phyloP scores from a whole-genome alignment of 2,329 filamentous ascomycete genomes.

The Fusarium euwallaceae region DNA sequence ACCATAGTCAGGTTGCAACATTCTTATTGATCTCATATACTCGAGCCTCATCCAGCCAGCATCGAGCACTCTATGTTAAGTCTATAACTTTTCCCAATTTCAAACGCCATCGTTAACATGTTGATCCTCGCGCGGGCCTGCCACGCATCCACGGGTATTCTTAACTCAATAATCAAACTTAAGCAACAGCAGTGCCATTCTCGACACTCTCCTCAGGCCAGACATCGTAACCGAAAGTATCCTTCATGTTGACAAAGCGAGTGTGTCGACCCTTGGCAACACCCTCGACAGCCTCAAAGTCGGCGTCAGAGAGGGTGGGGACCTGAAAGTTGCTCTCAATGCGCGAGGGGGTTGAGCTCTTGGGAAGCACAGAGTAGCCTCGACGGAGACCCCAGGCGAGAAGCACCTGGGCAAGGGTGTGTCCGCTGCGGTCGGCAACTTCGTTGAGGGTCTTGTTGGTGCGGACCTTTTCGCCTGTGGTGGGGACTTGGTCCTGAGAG shows the following conservation, averaged over 20 bases:
- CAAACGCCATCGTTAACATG: constrained; percentile 26
- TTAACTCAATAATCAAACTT: constrained; percentile 24
- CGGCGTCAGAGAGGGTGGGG: constrained; percentile 61
- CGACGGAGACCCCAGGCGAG: constrained; percentile 73
- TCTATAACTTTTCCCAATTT: constrained; percentile 19
- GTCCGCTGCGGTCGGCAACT: constrained; percentile 64
- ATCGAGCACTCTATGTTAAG: neutral
- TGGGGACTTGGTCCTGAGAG: constrained; percentile 58
- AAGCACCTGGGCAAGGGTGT: constrained; percentile 66
- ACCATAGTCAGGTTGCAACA: neutral
- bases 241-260: constrained; percentile 86
- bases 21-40: neutral
- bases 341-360: constrained; percentile 75
- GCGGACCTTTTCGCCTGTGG: constrained; percentile 46
- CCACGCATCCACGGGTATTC: constrained; percentile 27
- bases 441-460: constrained; percentile 59
- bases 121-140: constrained; percentile 17
- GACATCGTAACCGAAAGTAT: constrained; percentile 81
- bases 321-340: constrained; percentile 60
- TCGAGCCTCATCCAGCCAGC: neutral
- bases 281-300: constrained; percentile 60
- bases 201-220: constrained; percentile 68
- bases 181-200: constrained; percentile 32
- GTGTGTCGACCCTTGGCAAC: constrained; percentile 70
- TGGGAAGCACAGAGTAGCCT: constrained; percentile 77